phyloP scores from a whole-genome alignment of 225 moss, liverwort and hornwort species.

The Sphagnum tenellum region DNA sequence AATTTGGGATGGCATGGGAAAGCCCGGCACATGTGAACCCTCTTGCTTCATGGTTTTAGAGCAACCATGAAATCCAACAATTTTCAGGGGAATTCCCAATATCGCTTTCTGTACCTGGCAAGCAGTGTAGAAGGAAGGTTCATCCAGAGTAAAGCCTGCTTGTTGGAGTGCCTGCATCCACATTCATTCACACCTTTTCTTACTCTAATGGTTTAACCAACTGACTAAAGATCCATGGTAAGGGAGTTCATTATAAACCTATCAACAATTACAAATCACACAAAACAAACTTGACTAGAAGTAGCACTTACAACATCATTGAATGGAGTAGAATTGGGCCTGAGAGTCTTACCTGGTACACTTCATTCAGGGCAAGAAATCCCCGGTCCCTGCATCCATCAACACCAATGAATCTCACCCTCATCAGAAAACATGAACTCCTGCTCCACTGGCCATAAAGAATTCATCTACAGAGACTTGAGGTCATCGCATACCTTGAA shows the following conservation, averaged over 20 bases:
- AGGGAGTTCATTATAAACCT: too few relatives aligned
- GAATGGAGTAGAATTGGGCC: neutral
- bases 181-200: constrained; percentile 3
- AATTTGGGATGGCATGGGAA: too few relatives aligned
- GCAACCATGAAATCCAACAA: neutral
- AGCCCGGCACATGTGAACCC: too few relatives aligned
- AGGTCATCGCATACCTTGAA: constrained; percentile 40
- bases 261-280: too few relatives aligned
- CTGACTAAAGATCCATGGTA: too few relatives aligned
- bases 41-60: neutral
- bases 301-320: too few relatives aligned
- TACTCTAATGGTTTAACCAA: too few relatives aligned
- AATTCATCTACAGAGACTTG: too few relatives aligned
- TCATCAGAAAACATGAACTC: too few relatives aligned
- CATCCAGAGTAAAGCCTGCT: constrained; percentile 58
- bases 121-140: constrained; percentile 72
- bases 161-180: constrained; percentile 58
- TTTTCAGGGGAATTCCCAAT: neutral
- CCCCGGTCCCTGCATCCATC: constrained; percentile 36
- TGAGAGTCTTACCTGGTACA: constrained; percentile 35
- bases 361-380: constrained; percentile 49
- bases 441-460: too few relatives aligned
- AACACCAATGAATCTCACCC: too few relatives aligned
- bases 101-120: constrained; percentile 47
- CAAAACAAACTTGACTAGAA: neutral